phyloP scores from a whole-genome alignment of 139 green algal species.

The Chlamydomonas incerta region DNA sequence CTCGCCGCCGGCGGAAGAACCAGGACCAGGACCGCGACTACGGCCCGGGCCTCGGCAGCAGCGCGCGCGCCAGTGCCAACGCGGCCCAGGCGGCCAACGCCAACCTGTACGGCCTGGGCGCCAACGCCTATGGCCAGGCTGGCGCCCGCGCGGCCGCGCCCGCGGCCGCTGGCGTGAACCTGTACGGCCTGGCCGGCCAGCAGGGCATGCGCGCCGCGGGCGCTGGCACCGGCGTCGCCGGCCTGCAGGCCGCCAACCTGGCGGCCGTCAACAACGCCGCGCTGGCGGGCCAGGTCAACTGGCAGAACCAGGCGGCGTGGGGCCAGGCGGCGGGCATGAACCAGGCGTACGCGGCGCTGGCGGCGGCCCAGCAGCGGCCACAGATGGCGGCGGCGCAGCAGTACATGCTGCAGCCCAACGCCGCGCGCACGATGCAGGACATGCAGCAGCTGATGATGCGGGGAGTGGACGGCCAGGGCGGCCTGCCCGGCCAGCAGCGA shows the following conservation, averaged over 20 bases:
- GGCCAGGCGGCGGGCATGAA: not conserved
- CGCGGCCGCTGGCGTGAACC: not conserved
- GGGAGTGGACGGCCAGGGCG: constrained; percentile 25
- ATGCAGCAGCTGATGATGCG: constrained; percentile 34
- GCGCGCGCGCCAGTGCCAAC: not conserved
- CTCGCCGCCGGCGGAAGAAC: constrained; percentile 38
- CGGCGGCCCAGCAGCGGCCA: constrained; percentile 13
- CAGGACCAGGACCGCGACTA: constrained; percentile 39
- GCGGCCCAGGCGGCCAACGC: not conserved
- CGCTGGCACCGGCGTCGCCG: not conserved
- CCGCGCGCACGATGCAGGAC: not conserved
- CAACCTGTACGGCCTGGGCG: constrained; percentile 24
- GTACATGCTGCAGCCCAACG: constrained; percentile 14
- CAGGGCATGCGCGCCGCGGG: constrained; percentile 7
- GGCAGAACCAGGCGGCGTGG: constrained; percentile 32
- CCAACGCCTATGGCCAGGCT: not conserved
- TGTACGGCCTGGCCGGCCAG: constrained; percentile 18
- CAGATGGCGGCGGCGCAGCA: constrained; percentile 20
- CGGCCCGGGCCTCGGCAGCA: not conserved
- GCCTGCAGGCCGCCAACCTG: constrained; percentile 10
- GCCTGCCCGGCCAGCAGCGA: constrained; percentile 34
- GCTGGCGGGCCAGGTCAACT: constrained; percentile 10
- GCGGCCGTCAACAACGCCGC: not conserved
- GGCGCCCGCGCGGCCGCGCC: not conserved
- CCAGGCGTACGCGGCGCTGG: not conserved